These are phyloP conservation scores for Rhizoclosmatium globosum DNA, from an alignment of 192 early-diverging fungal genomes.

Conservation along the genomic window DNA sequence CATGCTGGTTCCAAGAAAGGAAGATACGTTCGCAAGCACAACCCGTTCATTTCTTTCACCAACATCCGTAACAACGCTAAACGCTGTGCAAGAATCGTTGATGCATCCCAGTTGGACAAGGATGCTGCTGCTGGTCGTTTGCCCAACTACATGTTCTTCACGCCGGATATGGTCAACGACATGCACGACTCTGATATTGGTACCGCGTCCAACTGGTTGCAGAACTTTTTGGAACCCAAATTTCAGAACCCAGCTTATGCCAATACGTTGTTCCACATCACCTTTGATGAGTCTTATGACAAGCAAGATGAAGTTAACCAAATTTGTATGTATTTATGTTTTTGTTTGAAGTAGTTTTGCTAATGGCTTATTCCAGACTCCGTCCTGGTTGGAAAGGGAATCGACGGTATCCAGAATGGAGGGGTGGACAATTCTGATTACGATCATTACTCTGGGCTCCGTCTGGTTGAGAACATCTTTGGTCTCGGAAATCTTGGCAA, in stretches of 20 bases:
- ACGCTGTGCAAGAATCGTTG: slow-evolving; percentile 65
- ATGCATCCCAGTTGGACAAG: slow-evolving; percentile 53
- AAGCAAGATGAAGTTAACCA: not conserved
- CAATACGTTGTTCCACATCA: slow-evolving; percentile 36
- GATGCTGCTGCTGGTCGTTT: slow-evolving; percentile 55
- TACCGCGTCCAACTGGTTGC: slow-evolving; percentile 61
- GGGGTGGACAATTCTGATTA: slow-evolving; percentile 60
- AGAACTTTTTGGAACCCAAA: slow-evolving; percentile 54
- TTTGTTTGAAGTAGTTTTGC: not conserved
- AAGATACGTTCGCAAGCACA: slow-evolving; percentile 47
- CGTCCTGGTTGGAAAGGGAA: slow-evolving; percentile 1
- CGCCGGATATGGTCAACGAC: slow-evolving; percentile 60
- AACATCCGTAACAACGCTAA: slow-evolving; percentile 48
- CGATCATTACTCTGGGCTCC: slow-evolving; percentile 62
- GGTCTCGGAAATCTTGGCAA: slow-evolving; percentile 51
- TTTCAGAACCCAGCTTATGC: slow-evolving; percentile 57
- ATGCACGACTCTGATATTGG: slow-evolving; percentile 60
- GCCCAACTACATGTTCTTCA: slow-evolving; percentile 62
- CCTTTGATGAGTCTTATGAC: slow-evolving; percentile 28
- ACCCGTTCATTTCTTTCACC: slow-evolving; percentile 52
- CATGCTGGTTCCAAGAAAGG: not conserved
- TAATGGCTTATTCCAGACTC: slow-evolving; percentile 1
- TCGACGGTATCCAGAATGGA: not conserved
- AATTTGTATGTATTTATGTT: slow-evolving; percentile 1
- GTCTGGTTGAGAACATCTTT: slow-evolving; percentile 67